Evolutionary conservation across 108 stramenopile genomes (phyloP).

Genomic region (Nitzschia sp.): DNA sequence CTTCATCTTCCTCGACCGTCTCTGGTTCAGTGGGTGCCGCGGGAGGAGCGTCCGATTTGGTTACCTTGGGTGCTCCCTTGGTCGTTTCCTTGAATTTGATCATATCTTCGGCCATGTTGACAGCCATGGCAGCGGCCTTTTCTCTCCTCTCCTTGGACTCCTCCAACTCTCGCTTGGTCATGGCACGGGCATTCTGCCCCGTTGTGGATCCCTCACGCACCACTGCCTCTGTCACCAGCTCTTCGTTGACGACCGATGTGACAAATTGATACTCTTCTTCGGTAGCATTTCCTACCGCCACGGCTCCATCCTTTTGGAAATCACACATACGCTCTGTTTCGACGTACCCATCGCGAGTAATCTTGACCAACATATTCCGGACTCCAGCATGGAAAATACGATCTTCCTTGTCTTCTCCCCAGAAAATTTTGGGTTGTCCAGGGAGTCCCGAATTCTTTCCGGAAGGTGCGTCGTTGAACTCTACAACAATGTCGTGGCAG

Average conservation of each 20-base stretch:
- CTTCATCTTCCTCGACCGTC: slow-evolving; percentile 44
- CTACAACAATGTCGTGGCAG: slow-evolving; percentile 57
- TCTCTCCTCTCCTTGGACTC: slow-evolving; percentile 45
- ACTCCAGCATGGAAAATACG: slow-evolving; percentile 87
- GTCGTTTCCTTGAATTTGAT: slow-evolving; percentile 42
- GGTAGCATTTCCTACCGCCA: slow-evolving; percentile 63
- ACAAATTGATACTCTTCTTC: slow-evolving; percentile 86
- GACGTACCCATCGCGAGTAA: slow-evolving; percentile 69
- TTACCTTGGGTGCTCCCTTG: slow-evolving; percentile 26
- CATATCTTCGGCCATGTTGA: slow-evolving; percentile 45
- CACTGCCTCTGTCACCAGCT: slow-evolving; percentile 71
- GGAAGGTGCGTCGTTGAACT: slow-evolving; percentile 76
- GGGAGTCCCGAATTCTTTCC: slow-evolving; percentile 56
- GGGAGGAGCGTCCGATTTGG: slow-evolving; percentile 16
- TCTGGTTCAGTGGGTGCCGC: neutral
- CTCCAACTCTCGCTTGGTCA: slow-evolving; percentile 69
- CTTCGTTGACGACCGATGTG: slow-evolving; percentile 59
- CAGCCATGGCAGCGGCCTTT: slow-evolving; percentile 42
- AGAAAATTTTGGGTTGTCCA: slow-evolving; percentile 53
- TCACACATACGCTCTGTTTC: slow-evolving; percentile 65
- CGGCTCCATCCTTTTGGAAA: slow-evolving; percentile 74
- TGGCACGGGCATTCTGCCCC: slow-evolving; percentile 59
- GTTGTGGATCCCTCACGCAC: slow-evolving; percentile 56
- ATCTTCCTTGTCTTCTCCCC: slow-evolving; percentile 82
- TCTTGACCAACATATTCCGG: slow-evolving; percentile 54